A percentile compares a stretch with the other conserved stretches of the same genome.
phyloP scores from a whole-genome alignment of 1,139 yeast genomes.

The Blastobotrys aristatus region DNA sequence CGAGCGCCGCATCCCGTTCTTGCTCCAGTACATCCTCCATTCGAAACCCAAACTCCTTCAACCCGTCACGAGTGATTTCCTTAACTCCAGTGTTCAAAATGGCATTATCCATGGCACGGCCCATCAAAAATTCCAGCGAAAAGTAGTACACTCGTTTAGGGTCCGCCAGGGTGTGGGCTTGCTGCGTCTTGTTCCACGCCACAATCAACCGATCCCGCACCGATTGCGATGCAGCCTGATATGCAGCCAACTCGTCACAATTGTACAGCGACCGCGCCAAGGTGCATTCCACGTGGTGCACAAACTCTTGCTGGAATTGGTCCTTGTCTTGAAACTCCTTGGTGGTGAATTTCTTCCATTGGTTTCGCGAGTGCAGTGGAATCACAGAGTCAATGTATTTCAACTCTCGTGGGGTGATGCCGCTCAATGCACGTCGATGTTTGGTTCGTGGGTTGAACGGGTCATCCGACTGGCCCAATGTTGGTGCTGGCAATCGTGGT shows the following conservation, averaged over 20 bases:
- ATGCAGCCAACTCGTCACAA: conserved; percentile 89
- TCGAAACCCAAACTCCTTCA: conserved; percentile 76
- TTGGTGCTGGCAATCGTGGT: conserved; percentile 14
- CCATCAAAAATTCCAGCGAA: conserved; percentile 89
- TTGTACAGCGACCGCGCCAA: conserved; percentile 86
- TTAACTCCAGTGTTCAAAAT: conserved; percentile 68
- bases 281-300: conserved; percentile 83
- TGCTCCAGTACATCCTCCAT: conserved; percentile 79
- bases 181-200: conserved; percentile 94
- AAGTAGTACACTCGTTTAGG: conserved; percentile 84
- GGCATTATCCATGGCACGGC: conserved; percentile 93
- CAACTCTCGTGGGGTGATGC: conserved; percentile 87
- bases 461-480: conserved; percentile 16
- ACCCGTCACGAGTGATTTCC: conserved; percentile 49
- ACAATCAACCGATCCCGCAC: conserved; percentile 75
- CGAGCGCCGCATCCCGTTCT: conserved; percentile 93
- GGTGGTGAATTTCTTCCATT: conserved; percentile 66
- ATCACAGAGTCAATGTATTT: conserved; percentile 75
- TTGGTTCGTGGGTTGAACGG: conserved; percentile 22
- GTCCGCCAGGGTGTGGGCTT: conserved; percentile 75
- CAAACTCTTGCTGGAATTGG: conserved; percentile 66
- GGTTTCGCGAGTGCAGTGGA: conserved; percentile 68
- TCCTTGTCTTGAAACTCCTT: conserved; percentile 48
- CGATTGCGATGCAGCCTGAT: conserved; percentile 79
- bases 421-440: conserved; percentile 67